phyloP scores from a whole-genome alignment of 441 rosid genomes.

The Euphorbia corollata region DNA sequence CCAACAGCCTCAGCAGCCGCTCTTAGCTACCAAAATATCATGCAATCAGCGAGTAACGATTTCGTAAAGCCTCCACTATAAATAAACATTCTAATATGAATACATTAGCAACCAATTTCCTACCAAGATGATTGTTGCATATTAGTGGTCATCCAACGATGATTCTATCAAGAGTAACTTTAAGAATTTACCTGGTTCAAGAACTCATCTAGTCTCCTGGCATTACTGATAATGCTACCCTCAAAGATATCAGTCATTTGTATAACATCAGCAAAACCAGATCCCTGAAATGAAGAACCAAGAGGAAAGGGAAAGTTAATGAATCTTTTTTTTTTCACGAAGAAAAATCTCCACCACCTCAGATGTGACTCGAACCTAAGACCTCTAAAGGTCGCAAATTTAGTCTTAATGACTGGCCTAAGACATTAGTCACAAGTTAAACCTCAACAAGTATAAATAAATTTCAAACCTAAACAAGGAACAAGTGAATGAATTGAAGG shows the following conservation, averaged over 20 bases:
- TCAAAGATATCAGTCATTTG: constrained; percentile 95
- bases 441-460: not conserved
- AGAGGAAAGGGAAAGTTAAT: constrained; percentile 12
- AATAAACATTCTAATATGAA: no score
- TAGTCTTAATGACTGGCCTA: no score
- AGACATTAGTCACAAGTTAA: no score
- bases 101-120: no score
- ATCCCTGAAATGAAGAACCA: constrained; percentile 43
- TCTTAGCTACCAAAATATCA: constrained; percentile 41
- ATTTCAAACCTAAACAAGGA: not conserved
- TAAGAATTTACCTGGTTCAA: constrained; percentile 67
- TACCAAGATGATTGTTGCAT: no score
- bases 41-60: not conserved
- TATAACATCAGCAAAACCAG: constrained; percentile 82
- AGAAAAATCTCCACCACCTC: no score
- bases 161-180: not conserved
- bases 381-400: no score
- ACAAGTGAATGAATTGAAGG: not conserved
- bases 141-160: not conserved
- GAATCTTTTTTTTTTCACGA: no score
- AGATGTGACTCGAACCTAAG: no score
- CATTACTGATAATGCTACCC: constrained; percentile 90
- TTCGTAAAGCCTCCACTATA: not conserved
- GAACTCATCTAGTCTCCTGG: constrained; percentile 91
- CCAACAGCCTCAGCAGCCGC: constrained; percentile 96